Evolutionary conservation across 116 monocot genomes (phyloP).

Genomic region (Posidonia oceanica): DNA sequence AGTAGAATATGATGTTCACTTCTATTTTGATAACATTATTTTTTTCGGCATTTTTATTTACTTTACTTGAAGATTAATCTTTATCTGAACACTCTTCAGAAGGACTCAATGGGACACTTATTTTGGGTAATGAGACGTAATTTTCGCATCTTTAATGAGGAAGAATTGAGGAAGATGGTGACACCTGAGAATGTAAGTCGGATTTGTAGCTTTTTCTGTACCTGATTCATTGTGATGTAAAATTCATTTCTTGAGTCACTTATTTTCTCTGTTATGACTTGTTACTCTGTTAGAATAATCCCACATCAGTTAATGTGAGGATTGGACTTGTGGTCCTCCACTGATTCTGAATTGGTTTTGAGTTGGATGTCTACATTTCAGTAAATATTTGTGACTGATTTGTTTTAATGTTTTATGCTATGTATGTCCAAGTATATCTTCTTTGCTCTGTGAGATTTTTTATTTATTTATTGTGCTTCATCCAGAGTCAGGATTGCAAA

Average conservation of each 20-base stretch:
- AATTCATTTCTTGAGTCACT: background rate
- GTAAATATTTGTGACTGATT: too few species aligned
- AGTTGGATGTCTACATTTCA: too few species aligned
- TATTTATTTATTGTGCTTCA: too few species aligned
- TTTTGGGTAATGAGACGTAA: conserved; percentile 58
- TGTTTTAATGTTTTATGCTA: too few species aligned
- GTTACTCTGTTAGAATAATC: too few species aligned
- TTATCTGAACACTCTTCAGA: conserved; percentile 24
- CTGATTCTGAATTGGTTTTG: too few species aligned
- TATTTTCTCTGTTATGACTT: background rate
- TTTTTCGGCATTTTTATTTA: background rate
- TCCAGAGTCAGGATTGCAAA: too few species aligned
- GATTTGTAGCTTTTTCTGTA: conserved; percentile 23
- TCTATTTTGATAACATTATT: background rate
- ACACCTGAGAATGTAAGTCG: conserved; percentile 78
- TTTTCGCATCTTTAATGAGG: conserved; percentile 79
- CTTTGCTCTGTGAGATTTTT: too few species aligned
- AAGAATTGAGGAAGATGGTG: conserved; percentile 77
- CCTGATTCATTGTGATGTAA: background rate
- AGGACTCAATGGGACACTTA: conserved; percentile 28
- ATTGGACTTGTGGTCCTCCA: too few species aligned
- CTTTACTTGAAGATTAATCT: background rate
- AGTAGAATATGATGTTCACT: background rate
- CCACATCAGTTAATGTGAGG: too few species aligned
- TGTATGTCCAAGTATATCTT: too few species aligned